A percentile compares a stretch with the other conserved stretches of the same genome.
Evolutionary conservation across 306 rosid genomes (phyloP).

Genomic region (Trifolium fragiferum): DNA sequence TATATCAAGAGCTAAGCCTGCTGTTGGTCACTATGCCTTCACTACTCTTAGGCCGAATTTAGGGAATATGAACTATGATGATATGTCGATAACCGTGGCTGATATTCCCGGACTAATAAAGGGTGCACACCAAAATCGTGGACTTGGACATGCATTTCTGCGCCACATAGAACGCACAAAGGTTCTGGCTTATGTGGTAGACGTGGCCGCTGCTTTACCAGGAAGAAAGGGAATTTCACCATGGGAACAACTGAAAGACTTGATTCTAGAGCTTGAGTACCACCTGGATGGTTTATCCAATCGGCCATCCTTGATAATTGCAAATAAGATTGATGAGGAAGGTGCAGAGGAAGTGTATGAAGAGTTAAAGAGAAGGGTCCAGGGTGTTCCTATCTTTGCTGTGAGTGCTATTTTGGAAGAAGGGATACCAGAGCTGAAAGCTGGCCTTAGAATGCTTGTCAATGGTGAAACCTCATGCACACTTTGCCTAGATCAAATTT

Average conservation of each 20-base stretch:
- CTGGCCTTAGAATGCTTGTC: constrained; percentile 77
- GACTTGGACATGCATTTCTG: constrained; percentile 88
- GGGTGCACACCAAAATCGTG: constrained; percentile 89
- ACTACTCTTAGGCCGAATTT: constrained; percentile 90
- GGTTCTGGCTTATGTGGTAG: constrained; percentile 85
- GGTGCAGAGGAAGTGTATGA: constrained; percentile 72
- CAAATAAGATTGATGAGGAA: constrained; percentile 90
- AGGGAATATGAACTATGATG: constrained; percentile 85
- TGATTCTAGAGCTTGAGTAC: constrained; percentile 81
- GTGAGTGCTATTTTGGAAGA: constrained; percentile 90
- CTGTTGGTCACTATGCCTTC: constrained; percentile 88
- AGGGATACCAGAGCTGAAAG: constrained; percentile 78
- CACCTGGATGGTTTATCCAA: constrained; percentile 83
- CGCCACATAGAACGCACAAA: constrained; percentile 94
- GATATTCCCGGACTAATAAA: constrained; percentile 94
- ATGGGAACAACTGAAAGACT: constrained; percentile 83
- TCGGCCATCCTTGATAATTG: constrained; percentile 80
- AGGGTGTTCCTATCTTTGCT: constrained; percentile 73
- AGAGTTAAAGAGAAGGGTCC: constrained; percentile 73
- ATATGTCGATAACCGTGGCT: constrained; percentile 83
- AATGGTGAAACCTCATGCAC: constrained; percentile 62
- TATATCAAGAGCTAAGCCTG: constrained; percentile 82
- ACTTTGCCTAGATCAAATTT: constrained; percentile 62
- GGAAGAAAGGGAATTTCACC: constrained; percentile 86
- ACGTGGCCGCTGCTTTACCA: constrained; percentile 80